Evolutionary conservation across 73 alveolate genomes (phyloP), one percentile per base, ranked within the genome.

Genomic region (Symbiodinium natans): DNA sequence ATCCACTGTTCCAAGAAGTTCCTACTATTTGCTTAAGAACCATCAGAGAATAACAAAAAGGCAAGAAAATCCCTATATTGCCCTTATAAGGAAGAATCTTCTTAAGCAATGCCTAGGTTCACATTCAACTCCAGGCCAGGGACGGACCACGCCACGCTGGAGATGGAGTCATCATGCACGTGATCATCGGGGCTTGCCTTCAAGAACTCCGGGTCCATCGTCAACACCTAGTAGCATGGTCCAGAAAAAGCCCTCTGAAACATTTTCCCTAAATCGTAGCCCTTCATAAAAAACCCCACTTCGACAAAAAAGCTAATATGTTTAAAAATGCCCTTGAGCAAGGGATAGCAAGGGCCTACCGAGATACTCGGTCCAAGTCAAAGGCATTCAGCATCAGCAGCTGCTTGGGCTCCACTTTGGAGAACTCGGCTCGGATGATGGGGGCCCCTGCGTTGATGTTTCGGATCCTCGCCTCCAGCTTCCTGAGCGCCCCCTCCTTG

Each of bases 131-230:
- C 93, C 9, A 73, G 80, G 9, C 63, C 36, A 25, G 93, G 48
- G 21, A 71, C 29, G 83, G 38, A 31, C 75, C 75, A 68, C 42
- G 74, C 63, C 27, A 29, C 38, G 34, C 87, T 68, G 75, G 77
- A 29, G 23, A 89, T 48, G 46, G 54, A 11, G 48, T 13, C 46
- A 41, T 89, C 96, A 36, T 89, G 96, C 73, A 11, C 33, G 48
- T 89, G 96, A 10, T 89, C 96, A 3, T 48, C 96, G 38, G 29
- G 38, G 41, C 21, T 54, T 7, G 77, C 42, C 5, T 63, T 48
- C 87, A 89, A 29, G 75, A 89, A 89, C 63, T 89, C 96, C 2
- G 96, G 96, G 75, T 89, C 96, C 86, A 89, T 89, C 87, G 38
- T 52, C 87, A 89, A 36, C 13, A 63, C 80, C 29, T n/a, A n/a